A percentile compares a stretch with the other conserved stretches of the same genome.
Conservation (phyloP, 176 grass and related monocot species). For the Carex kokanica region DNA sequence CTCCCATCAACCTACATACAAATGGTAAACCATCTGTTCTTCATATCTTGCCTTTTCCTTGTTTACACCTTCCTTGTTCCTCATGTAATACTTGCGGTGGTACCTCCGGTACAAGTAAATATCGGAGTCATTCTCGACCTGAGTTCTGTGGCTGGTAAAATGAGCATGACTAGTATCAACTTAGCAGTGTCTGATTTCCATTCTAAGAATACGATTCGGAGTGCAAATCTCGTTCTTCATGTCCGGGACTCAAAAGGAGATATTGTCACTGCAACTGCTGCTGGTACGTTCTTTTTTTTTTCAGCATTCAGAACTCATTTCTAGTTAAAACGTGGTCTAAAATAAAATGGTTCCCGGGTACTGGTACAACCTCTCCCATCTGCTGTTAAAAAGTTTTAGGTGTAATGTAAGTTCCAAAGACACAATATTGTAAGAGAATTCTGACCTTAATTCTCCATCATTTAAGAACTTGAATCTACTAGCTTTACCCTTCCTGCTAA, state of each 20-base stretch:
- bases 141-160: constrained; percentile 7
- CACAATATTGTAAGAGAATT: too few relatives aligned
- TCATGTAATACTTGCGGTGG: background rate
- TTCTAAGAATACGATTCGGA: background rate
- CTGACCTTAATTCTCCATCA: too few relatives aligned
- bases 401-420: too few relatives aligned
- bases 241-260: constrained; percentile 8
- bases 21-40: background rate
- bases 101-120: background rate
- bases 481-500: too few relatives aligned
- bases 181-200: constrained; percentile 9
- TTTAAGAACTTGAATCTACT: too few relatives aligned
- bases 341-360: too few relatives aligned
- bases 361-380: too few relatives aligned
- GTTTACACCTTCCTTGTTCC: background rate
- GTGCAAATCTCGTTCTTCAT: constrained; percentile 9
- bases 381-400: too few relatives aligned
- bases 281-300: background rate
- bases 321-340: too few relatives aligned
- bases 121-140: constrained; percentile 8
- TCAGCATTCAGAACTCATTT: background rate
- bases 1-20: background rate
- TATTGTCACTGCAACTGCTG: background rate
- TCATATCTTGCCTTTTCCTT: background rate
- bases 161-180: constrained; percentile 21